Evolutionary conservation across 371 early-diverging fungal genomes (phyloP).

Genomic region (Blakeslea trispora): DNA sequence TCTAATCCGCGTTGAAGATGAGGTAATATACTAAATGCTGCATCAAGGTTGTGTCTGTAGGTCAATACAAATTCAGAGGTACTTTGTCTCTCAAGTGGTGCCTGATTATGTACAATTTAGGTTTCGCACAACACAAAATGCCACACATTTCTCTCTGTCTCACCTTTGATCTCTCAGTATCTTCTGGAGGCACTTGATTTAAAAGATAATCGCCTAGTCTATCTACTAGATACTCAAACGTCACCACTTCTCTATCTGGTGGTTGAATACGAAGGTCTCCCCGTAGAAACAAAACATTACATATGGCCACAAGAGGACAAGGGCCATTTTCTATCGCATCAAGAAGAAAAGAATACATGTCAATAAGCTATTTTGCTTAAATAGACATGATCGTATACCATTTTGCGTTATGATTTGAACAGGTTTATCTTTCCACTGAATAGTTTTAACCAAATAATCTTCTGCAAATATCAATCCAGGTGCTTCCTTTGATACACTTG

Average conservation of each 20-base stretch:
- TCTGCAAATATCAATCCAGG: conserved; percentile 1
- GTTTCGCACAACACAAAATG: too few species aligned
- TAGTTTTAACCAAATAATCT: conserved; percentile 67
- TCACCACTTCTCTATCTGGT: conserved; percentile 58
- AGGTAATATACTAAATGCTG: conserved; percentile 55
- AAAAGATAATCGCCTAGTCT: conserved; percentile 76
- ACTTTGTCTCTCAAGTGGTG: conserved; percentile 13
- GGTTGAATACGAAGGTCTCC: conserved; percentile 68
- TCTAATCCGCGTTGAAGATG: conserved; percentile 62
- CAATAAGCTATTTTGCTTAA: too few species aligned
- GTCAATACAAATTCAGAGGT: conserved; percentile 39
- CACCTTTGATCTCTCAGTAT: conserved; percentile 1
- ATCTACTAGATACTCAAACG: conserved; percentile 71
- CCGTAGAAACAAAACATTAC: conserved; percentile 81
- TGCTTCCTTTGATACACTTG: too few species aligned
- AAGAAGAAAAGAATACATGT: background rate
- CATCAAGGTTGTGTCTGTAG: conserved; percentile 43
- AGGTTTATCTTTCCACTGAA: conserved; percentile 58
- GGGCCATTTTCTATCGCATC: conserved; percentile 77
- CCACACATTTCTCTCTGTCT: too few species aligned
- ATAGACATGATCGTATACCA: too few species aligned
- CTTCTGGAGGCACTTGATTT: conserved; percentile 29
- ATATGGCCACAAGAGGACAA: conserved; percentile 86
- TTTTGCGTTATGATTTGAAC: conserved; percentile 83
- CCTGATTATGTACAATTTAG: too few species aligned